Base-by-base conservation (phyloP, 2,329 filamentous ascomycete genomes). In the Sporothrix phasma region DNA sequence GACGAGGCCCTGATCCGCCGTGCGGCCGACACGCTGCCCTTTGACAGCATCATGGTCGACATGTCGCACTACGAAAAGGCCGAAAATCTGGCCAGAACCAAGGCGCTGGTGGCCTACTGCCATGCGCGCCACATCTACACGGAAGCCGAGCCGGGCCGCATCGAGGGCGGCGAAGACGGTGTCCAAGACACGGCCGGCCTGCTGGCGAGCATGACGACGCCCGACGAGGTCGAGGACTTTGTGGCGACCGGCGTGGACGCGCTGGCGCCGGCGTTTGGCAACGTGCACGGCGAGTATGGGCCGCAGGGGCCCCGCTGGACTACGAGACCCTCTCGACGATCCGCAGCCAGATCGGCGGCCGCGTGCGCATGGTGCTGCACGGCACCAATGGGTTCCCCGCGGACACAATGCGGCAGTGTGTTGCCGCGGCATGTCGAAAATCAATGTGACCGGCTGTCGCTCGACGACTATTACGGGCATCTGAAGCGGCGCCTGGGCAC, bases 211-310 rank as follows among this genome's bases (percentile, higher is more conserved):
- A 65, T 90, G 68, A 91, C 88, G 0, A 89, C 85, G 0, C 80
- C 83, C 0, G 86, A 88, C 66, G 83, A 91, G 74, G 86, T 85
- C 5, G 80, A 85, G 67, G 84, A 89, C 69, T 91, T 92, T 69
- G 81, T 89, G 3, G 80, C 77, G 2, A 88, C 87, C 11, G 88
- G 87, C 0, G 88, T 91, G 70, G 85, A 91, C 69, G 87, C 87
- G 76, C 76, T 92, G 15, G 88, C 88, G 2, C 88, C 88, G 0
- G 87, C 87, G 0, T 89, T 91, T 75, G 88, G 88, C 3, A 91
- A 90, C 70, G 85, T 91, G 51, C 88, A 91, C 74, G 88, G 88
- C 5, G 83, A 86, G 69, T 90, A 91, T 73, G 87, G 87, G 0
- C 80, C 84, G 0, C 75, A 82, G 17, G 88, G 87, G 0, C 83